phyloP scores from a whole-genome alignment of 805 yeast species.

The Candida pini region DNA sequence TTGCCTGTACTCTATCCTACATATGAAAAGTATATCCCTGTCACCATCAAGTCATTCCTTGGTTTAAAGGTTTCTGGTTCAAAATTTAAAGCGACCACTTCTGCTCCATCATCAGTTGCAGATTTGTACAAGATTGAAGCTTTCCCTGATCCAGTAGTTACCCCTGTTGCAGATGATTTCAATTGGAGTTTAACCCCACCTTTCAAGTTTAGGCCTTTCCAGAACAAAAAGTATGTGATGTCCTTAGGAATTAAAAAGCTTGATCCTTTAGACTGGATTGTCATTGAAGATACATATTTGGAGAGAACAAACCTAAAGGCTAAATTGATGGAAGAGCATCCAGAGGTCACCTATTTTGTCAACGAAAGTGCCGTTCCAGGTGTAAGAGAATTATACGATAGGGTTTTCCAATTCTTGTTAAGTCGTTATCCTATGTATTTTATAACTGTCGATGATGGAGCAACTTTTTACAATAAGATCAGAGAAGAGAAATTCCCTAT shows the following conservation, averaged over 20 bases:
- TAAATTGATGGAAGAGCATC: constrained; percentile 27
- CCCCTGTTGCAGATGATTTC: constrained; percentile 32
- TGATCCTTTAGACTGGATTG: constrained; percentile 49
- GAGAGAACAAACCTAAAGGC: constrained; percentile 36
- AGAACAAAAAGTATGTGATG: constrained; percentile 45
- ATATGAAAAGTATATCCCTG: no score
- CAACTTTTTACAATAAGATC: constrained; percentile 33
- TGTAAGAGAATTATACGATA: constrained; percentile 45
- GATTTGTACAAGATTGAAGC: not conserved
- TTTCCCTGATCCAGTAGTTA: constrained; percentile 17
- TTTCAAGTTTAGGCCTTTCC: constrained; percentile 40
- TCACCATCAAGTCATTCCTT: no score
- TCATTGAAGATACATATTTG: constrained; percentile 56
- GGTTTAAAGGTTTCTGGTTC: no score
- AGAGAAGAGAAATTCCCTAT: constrained; percentile 35
- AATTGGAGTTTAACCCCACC: constrained; percentile 42
- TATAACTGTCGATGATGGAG: constrained; percentile 12
- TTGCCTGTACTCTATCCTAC: no score
- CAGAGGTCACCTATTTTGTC: constrained; percentile 30
- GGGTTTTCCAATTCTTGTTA: constrained; percentile 28
- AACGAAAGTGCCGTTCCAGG: constrained; percentile 30
- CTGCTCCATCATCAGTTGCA: not conserved
- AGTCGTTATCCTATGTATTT: constrained; percentile 53
- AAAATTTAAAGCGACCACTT: no score
- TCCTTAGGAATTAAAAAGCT: constrained; percentile 56